phyloP scores from a whole-genome alignment of 352 stramenopile species.

The Phytophthora quininea region DNA sequence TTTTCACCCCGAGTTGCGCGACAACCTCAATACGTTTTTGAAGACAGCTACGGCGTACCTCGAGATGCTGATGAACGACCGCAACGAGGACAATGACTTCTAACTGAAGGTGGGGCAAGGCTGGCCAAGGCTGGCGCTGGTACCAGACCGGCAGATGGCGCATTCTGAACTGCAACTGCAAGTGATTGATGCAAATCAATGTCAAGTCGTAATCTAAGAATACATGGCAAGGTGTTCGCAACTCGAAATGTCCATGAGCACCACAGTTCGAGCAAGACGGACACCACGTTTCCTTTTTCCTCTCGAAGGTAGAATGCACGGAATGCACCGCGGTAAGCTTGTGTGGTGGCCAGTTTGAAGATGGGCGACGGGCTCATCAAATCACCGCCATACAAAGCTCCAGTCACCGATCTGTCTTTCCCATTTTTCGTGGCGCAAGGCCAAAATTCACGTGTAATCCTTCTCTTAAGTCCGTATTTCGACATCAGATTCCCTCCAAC shows the following conservation, averaged over 20 bases:
- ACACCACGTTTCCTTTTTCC: not conserved
- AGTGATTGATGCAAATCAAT: not conserved
- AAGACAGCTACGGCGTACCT: slow-evolving; percentile 46
- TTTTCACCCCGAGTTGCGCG: slow-evolving; percentile 39
- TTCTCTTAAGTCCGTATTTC: slow-evolving; percentile 22
- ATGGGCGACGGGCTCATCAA: not conserved
- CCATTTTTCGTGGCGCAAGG: not conserved
- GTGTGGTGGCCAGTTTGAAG: slow-evolving; percentile 4
- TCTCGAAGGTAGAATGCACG: not conserved
- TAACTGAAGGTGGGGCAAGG: not conserved
- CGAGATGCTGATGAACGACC: slow-evolving; percentile 48
- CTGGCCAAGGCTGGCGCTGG: not conserved
- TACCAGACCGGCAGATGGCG: not conserved
- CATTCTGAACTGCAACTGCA: not conserved
- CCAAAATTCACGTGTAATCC: not conserved
- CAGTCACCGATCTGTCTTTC: not conserved
- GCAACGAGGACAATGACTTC: slow-evolving; percentile 22
- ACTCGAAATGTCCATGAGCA: too few species aligned
- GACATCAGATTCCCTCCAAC: not conserved
- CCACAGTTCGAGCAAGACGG: too few species aligned
- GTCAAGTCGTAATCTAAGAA: too few species aligned
- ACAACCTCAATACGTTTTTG: slow-evolving; percentile 50
- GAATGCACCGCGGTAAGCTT: slow-evolving; percentile 2
- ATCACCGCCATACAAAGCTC: not conserved
- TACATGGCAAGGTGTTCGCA: too few species aligned